These are phyloP conservation scores for Arachis hypogaea DNA, from an alignment of 306 rosid genomes.

Conservation along the genomic window DNA sequence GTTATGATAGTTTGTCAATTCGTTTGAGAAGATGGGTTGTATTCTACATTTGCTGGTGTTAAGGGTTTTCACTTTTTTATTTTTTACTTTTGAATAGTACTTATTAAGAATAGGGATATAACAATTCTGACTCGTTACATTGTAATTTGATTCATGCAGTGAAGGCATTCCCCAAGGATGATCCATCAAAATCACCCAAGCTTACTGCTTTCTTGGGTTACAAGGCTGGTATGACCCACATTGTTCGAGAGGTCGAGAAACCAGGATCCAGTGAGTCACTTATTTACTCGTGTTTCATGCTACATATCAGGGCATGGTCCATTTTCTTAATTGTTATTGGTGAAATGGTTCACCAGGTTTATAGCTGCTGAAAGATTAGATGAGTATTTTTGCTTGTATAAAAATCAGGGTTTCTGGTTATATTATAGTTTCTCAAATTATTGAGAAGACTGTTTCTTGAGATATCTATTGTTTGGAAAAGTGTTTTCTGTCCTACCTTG, in stretches of 20 bases:
- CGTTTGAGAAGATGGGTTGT: not conserved
- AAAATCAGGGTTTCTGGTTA: not conserved
- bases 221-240: conserved; percentile 94
- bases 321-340: not conserved
- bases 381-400: not conserved
- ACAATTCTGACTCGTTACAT: not conserved
- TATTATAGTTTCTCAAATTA: not conserved
- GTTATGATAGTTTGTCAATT: not conserved
- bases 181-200: conserved; percentile 63
- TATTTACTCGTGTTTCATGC: not conserved
- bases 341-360: not conserved
- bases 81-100: not conserved
- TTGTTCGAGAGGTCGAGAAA: conserved; percentile 86
- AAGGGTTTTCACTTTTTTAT: not conserved
- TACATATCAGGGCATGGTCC: not conserved
- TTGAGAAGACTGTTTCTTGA: too few relatives aligned
- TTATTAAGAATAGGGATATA: too few relatives aligned
- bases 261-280: conserved; percentile 70
- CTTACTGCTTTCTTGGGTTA: conserved; percentile 79
- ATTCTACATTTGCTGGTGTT: not conserved
- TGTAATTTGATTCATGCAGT: conserved; percentile 43
- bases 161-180: conserved; percentile 94
- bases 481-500: not conserved
- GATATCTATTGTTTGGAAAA: not conserved
- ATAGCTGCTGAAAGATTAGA: not conserved